phyloP scores from a whole-genome alignment of 169 alveolate genomes.

The Babesia ovis region DNA sequence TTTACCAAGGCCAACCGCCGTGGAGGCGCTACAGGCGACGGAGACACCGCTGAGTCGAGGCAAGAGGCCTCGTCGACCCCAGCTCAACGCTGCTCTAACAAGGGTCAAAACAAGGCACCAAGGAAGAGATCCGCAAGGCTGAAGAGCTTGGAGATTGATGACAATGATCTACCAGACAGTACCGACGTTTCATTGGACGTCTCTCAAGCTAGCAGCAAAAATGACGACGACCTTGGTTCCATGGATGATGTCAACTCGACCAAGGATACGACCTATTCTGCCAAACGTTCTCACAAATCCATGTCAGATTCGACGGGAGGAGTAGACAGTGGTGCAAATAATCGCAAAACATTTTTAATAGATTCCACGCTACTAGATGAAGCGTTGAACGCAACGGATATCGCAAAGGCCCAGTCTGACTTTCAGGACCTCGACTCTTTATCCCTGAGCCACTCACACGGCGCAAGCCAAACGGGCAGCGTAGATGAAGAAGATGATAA shows the following conservation, averaged over 20 bases:
- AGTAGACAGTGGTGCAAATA: background rate
- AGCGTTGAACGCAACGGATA: constrained; percentile 31
- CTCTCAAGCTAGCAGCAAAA: background rate
- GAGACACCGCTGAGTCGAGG: background rate
- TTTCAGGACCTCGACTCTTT: constrained; percentile 25
- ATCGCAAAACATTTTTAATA: background rate
- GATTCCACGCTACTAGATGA: constrained; percentile 35
- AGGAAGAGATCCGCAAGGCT: background rate
- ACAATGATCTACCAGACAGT: background rate
- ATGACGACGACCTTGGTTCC: background rate
- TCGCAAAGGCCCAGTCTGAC: constrained; percentile 36
- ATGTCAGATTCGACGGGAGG: background rate
- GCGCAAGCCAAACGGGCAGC: background rate
- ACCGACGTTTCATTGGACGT: background rate
- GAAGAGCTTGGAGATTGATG: background rate
- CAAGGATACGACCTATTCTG: background rate
- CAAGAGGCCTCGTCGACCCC: background rate
- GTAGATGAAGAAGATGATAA: constrained; percentile 37
- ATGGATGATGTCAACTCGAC: background rate
- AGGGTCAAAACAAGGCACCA: background rate
- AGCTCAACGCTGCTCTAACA: background rate
- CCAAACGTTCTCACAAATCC: background rate
- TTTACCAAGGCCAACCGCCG: background rate
- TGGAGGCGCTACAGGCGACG: background rate
- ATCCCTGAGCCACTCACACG: constrained; percentile 4